Conservation (phyloP, 352 stramenopile genomes). For the Phytopythium montanum region DNA sequence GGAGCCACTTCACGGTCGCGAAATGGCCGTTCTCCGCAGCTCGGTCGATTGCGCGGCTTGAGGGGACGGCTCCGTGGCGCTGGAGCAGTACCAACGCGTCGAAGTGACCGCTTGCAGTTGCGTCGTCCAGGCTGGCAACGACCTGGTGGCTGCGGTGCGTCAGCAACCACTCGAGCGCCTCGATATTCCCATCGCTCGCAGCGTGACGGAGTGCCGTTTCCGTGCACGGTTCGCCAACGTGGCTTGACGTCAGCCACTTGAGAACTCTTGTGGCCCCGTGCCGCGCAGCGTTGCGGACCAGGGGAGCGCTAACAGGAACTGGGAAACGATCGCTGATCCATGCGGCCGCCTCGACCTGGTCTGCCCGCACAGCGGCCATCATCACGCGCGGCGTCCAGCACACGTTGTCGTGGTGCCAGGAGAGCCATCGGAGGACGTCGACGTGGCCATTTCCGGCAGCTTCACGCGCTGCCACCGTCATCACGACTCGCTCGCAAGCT, state of each 20-base stretch:
- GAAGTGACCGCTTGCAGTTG: not conserved
- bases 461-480: not conserved
- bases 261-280: not conserved
- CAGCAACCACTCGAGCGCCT: too few species aligned
- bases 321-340: not conserved
- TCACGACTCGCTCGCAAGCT: not conserved
- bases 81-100: too few species aligned
- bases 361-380: not conserved
- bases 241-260: not conserved
- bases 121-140: not conserved
- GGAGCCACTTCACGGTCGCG: not conserved
- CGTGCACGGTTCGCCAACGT: not conserved
- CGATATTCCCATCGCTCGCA: not conserved
- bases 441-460: not conserved
- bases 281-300: not conserved
- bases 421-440: not conserved
- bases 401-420: not conserved
- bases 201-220: too few species aligned
- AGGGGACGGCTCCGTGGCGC: too few species aligned
- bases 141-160: too few species aligned
- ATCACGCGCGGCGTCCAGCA: not conserved
- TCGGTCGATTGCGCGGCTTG: not conserved
- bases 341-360: not conserved
- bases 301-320: not conserved
- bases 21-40: not conserved